Conservation (phyloP, 2,329 filamentous ascomycete genomes). For the Boeremia lycopersici region DNA sequence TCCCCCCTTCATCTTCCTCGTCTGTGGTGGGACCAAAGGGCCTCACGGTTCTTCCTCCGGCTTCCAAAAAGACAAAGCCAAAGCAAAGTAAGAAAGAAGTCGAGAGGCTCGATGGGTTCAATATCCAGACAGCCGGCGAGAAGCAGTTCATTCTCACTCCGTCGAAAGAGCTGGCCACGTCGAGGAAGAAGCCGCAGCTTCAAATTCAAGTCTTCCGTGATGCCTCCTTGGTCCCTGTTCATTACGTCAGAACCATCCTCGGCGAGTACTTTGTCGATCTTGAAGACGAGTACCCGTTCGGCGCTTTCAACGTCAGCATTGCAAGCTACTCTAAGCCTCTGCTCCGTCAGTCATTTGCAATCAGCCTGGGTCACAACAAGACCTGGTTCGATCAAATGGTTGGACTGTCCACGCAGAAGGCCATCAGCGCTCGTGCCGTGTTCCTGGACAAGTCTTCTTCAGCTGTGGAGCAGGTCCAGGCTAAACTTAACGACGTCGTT, state of each 20-base stretch:
- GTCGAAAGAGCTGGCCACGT: conserved; percentile 50
- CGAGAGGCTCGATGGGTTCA: conserved; percentile 51
- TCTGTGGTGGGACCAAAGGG: conserved; percentile 11
- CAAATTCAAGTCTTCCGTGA: conserved; percentile 57
- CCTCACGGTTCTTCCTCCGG: conserved; percentile 26
- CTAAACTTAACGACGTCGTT: neutral
- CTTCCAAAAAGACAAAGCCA: conserved; percentile 13
- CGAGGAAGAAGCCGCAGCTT: conserved; percentile 54
- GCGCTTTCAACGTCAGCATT: conserved; percentile 57
- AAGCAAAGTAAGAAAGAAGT: conserved; percentile 19
- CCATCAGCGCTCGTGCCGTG: conserved; percentile 27
- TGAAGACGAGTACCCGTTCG: conserved; percentile 56
- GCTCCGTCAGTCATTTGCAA: conserved; percentile 41
- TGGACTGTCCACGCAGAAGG: conserved; percentile 24
- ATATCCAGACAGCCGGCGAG: conserved; percentile 61
- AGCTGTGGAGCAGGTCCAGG: conserved; percentile 20
- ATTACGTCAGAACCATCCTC: conserved; percentile 57
- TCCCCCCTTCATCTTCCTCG: neutral
- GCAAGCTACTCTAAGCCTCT: conserved; percentile 45
- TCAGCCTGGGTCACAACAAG: conserved; percentile 42
- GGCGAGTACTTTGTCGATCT: conserved; percentile 60
- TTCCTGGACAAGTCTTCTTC: conserved; percentile 30
- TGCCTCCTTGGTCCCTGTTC: conserved; percentile 50
- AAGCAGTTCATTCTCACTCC: conserved; percentile 60
- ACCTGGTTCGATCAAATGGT: conserved; percentile 32